Evolutionary conservation across 768 basidiomycete species (phyloP).

Genomic region (Auricularia sp.): DNA sequence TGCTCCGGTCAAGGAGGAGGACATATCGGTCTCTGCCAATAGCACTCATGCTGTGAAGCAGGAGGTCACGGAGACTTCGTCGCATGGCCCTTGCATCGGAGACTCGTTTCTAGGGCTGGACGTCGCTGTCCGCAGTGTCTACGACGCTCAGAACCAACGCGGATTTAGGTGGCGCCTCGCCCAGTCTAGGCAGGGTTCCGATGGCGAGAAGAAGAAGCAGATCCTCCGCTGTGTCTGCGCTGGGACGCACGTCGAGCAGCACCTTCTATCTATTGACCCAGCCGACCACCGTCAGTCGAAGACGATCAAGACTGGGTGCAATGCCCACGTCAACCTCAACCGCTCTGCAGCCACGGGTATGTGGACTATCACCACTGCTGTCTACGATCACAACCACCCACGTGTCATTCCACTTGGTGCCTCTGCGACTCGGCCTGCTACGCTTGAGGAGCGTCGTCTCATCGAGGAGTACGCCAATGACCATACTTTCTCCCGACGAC

Average conservation of each 20-base stretch:
- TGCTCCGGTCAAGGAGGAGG: too few relatives aligned
- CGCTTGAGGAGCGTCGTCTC: conserved; percentile 11
- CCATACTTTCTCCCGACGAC: conserved; percentile 5
- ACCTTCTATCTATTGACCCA: neutral
- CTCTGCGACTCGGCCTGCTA: conserved; percentile 12
- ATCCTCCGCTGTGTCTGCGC: neutral
- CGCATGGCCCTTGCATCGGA: neutral
- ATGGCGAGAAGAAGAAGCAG: neutral
- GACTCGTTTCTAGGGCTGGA: neutral
- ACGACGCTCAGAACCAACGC: neutral
- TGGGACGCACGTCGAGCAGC: neutral
- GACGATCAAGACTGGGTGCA: neutral
- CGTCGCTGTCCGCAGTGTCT: neutral
- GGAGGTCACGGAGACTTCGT: too few relatives aligned
- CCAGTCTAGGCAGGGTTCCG: neutral
- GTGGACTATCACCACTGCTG: neutral
- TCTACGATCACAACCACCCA: conserved; percentile 19
- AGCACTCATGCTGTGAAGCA: too few relatives aligned
- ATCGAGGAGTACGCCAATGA: conserved; percentile 7
- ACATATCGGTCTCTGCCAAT: too few relatives aligned
- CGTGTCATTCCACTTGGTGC: conserved; percentile 16
- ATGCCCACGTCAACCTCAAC: conserved; percentile 5
- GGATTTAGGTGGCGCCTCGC: neutral
- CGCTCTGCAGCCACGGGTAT: neutral
- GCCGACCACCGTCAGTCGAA: neutral